Conservation (phyloP, 306 rosid species). For the Sindora glabra region DNA sequence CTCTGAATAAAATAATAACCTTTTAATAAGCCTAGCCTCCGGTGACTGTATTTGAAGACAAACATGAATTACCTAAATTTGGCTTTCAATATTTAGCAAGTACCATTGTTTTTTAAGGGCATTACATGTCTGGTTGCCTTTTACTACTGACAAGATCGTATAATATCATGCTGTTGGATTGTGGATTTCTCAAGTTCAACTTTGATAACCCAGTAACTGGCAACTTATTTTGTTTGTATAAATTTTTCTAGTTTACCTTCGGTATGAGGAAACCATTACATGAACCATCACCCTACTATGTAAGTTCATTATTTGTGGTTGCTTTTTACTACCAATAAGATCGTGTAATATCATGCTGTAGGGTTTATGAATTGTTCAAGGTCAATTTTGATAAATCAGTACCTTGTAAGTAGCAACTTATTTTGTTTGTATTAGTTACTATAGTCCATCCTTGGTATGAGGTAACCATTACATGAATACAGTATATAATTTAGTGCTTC, state of each 20-base stretch:
- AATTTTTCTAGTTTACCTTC: neutral
- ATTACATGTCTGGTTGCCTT: too few relatives aligned
- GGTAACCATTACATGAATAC: neutral
- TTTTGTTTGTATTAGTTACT: neutral
- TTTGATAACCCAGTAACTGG: neutral
- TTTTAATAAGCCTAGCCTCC: too few relatives aligned
- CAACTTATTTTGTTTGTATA: neutral
- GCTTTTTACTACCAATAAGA: too few relatives aligned
- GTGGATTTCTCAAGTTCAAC: neutral
- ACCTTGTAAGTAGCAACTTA: neutral
- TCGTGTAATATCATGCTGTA: neutral
- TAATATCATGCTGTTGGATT: neutral
- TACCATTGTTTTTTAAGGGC: too few relatives aligned
- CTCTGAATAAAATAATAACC: too few relatives aligned
- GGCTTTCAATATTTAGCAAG: too few relatives aligned
- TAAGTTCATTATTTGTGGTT: too few relatives aligned
- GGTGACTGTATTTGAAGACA: too few relatives aligned
- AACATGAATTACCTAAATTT: too few relatives aligned
- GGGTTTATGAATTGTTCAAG: neutral
- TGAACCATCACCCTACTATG: too few relatives aligned
- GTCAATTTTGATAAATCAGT: neutral
- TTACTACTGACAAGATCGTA: too few relatives aligned
- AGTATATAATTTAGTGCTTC: neutral
- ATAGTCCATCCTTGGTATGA: neutral
- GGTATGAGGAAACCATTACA: neutral